These are phyloP conservation scores for Nakazawaea populi DNA, from an alignment of 805 yeast species.

Conservation along the genomic window DNA sequence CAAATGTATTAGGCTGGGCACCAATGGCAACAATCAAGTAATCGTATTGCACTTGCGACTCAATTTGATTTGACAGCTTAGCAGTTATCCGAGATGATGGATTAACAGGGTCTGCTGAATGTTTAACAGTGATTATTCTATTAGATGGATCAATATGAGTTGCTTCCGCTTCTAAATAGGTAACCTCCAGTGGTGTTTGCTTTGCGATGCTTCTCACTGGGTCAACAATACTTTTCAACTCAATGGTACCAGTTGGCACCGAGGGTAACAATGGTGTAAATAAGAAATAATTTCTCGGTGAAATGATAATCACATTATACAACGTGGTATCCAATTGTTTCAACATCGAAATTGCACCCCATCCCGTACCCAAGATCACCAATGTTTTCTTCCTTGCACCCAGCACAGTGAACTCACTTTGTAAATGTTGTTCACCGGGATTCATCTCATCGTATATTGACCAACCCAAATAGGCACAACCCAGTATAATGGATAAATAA, in stretches of 20 bases:
- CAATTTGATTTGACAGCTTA: slow-evolving; percentile 30
- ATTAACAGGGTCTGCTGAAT: slow-evolving; percentile 42
- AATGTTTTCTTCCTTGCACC: slow-evolving; percentile 66
- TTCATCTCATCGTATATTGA: slow-evolving; percentile 55
- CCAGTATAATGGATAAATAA: slow-evolving; percentile 42
- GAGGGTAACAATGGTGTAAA: slow-evolving; percentile 96
- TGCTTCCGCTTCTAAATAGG: slow-evolving; percentile 88
- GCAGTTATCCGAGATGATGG: slow-evolving; percentile 32
- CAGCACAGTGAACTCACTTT: slow-evolving; percentile 35
- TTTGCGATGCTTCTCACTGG: slow-evolving; percentile 87
- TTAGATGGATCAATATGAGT: slow-evolving; percentile 69
- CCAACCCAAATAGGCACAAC: slow-evolving; percentile 56
- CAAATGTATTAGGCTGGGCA: slow-evolving; percentile 91
- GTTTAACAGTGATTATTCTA: slow-evolving; percentile 60
- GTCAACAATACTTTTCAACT: slow-evolving; percentile 85
- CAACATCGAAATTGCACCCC: slow-evolving; percentile 88
- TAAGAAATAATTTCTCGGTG: slow-evolving; percentile 92
- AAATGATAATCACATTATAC: slow-evolving; percentile 84
- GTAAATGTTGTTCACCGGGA: slow-evolving; percentile 57
- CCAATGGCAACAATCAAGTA: slow-evolving; percentile 91
- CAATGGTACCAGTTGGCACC: slow-evolving; percentile 91
- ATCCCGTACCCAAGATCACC: slow-evolving; percentile 84
- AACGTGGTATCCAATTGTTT: slow-evolving; percentile 79
- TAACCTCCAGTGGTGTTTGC: slow-evolving; percentile 65
- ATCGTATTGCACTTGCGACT: slow-evolving; percentile 56